These are phyloP conservation scores for Leccinum rimulosum DNA, from an alignment of 768 basidiomycete species.

Conservation along the genomic window DNA sequence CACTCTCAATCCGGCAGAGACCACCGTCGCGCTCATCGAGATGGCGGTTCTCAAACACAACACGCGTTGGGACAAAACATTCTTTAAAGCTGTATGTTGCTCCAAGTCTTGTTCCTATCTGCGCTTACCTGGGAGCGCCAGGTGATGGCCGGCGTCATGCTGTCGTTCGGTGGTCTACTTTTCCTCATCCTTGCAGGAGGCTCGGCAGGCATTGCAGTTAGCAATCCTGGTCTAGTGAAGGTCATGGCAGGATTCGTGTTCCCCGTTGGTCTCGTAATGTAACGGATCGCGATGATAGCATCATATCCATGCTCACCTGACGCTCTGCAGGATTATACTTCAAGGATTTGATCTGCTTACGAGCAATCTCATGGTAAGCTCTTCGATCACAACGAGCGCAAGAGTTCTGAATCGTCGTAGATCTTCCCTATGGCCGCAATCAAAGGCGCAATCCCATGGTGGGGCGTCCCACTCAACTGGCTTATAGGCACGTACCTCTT, in stretches of 20 bases:
- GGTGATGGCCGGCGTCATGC: slow-evolving; percentile 68
- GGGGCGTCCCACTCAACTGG: slow-evolving; percentile 69
- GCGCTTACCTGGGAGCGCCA: slow-evolving; percentile 21
- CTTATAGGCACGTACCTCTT: slow-evolving; percentile 48
- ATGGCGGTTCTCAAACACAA: slow-evolving; percentile 60
- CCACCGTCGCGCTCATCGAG: slow-evolving; percentile 56
- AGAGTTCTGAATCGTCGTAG: slow-evolving; percentile 32
- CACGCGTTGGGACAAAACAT: slow-evolving; percentile 56
- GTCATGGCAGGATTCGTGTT: slow-evolving; percentile 67
- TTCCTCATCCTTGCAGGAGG: slow-evolving; percentile 62
- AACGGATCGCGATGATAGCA: slow-evolving; percentile 8
- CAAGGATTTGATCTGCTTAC: slow-evolving; percentile 71
- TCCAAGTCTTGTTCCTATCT: not conserved
- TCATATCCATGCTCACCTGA: not conserved
- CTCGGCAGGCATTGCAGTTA: slow-evolving; percentile 43
- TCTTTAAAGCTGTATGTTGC: slow-evolving; percentile 66
- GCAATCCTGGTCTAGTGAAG: slow-evolving; percentile 68
- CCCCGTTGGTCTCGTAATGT: slow-evolving; percentile 79
- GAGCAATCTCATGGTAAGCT: slow-evolving; percentile 70
- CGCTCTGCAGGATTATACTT: slow-evolving; percentile 57
- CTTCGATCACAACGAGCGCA: not conserved
- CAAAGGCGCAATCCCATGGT: slow-evolving; percentile 64
- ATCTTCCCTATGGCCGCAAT: slow-evolving; percentile 67
- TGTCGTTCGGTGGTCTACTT: slow-evolving; percentile 72
- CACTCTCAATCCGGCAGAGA: slow-evolving; percentile 58